These are phyloP conservation scores for Paecilomyces fulvus DNA, from an alignment of 2,329 filamentous ascomycete species.

Conservation along the genomic window DNA sequence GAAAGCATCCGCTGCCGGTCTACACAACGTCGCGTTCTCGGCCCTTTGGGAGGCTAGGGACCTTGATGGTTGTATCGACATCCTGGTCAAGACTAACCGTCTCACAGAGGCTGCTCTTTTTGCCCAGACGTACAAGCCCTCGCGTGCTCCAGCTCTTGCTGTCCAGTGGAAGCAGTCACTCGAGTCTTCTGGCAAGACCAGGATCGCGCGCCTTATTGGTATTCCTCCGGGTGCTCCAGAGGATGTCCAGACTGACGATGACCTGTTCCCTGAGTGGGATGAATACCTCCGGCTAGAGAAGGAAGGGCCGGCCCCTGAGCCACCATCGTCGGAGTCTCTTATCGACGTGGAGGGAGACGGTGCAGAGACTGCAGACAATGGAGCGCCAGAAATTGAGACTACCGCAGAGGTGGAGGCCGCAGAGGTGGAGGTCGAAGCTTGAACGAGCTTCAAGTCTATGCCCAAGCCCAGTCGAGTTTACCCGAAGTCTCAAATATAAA, in stretches of 20 bases:
- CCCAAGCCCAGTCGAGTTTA: not conserved
- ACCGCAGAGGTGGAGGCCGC: slow-evolving; percentile 11
- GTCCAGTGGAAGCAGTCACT: slow-evolving; percentile 73
- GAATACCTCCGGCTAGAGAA: slow-evolving; percentile 76
- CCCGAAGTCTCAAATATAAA: not conserved
- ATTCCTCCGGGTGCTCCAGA: slow-evolving; percentile 65
- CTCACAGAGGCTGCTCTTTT: slow-evolving; percentile 83
- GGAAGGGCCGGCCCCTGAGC: slow-evolving; percentile 49
- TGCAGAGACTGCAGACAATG: slow-evolving; percentile 24
- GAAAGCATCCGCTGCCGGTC: slow-evolving; percentile 66
- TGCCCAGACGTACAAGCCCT: slow-evolving; percentile 91
- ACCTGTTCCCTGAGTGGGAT: slow-evolving; percentile 95
- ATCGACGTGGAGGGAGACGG: slow-evolving; percentile 33
- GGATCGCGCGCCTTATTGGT: slow-evolving; percentile 75
- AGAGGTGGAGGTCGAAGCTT: slow-evolving; percentile 11
- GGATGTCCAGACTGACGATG: slow-evolving; percentile 48
- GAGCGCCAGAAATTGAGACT: slow-evolving; percentile 20
- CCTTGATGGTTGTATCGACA: slow-evolving; percentile 68
- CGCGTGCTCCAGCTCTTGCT: slow-evolving; percentile 58
- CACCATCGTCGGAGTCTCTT: slow-evolving; percentile 29
- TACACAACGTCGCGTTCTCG: slow-evolving; percentile 90
- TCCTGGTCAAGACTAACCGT: slow-evolving; percentile 70
- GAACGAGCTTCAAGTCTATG: not conserved
- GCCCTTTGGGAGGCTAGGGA: slow-evolving; percentile 82
- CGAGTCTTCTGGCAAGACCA: slow-evolving; percentile 76